Evolutionary conservation across 345 rosid species (phyloP).

Genomic region (Pistacia atlantica): DNA sequence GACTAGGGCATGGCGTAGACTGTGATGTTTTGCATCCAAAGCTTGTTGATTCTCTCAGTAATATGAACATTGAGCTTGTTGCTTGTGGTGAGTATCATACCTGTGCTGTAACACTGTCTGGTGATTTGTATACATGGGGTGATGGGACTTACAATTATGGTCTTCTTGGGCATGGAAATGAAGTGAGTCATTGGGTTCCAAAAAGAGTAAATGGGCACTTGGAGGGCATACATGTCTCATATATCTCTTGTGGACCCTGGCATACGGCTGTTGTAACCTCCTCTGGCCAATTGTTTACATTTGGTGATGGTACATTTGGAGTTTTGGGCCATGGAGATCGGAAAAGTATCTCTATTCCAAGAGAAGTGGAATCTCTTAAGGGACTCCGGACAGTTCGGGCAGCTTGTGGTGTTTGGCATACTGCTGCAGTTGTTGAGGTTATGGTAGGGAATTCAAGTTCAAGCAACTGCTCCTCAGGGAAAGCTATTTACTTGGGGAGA

Average conservation of each 20-base stretch:
- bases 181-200: constrained; percentile 79
- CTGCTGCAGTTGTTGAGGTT: constrained; percentile 95
- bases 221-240: constrained; percentile 80
- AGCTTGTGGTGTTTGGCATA: constrained; percentile 89
- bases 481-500: constrained; percentile 99
- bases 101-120: constrained; percentile 84
- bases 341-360: constrained; percentile 60
- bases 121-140: constrained; percentile 84
- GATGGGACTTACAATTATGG: constrained; percentile 73
- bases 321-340: constrained; percentile 81
- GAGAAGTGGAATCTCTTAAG: constrained; percentile 79
- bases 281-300: constrained; percentile 73
- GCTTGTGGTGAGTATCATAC: constrained; percentile 84
- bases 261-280: constrained; percentile 84
- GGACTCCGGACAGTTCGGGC: constrained; percentile 81
- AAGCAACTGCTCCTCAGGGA: constrained; percentile 91
- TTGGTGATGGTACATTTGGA: constrained; percentile 84
- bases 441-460: constrained; percentile 93
- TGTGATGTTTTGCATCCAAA: constrained; percentile 72
- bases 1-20: constrained; percentile 90
- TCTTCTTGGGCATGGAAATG: constrained; percentile 83
- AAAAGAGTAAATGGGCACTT: constrained; percentile 74
- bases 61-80: constrained; percentile 63
- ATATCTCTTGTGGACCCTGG: constrained; percentile 84
- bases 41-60: constrained; percentile 65